phyloP scores from a whole-genome alignment of 495 filamentous ascomycete genomes.

The Tuber aestivum region DNA sequence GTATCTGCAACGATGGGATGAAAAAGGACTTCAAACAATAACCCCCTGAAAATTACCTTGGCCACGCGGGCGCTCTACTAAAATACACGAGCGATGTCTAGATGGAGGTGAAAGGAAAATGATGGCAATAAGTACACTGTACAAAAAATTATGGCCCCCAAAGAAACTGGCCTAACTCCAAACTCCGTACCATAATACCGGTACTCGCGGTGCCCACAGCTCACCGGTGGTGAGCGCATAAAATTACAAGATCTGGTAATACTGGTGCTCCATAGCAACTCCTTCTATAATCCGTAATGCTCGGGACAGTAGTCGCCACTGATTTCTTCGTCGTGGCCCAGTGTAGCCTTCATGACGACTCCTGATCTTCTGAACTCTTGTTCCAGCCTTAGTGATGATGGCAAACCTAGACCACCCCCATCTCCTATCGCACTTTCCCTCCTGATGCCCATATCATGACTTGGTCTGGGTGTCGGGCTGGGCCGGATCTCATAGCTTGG shows the following conservation, averaged over 20 bases:
- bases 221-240: neutral
- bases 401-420: conserved; percentile 10
- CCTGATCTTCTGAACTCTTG: conserved; percentile 19
- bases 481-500: neutral
- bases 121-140: neutral
- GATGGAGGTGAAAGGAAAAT: neutral
- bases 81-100: neutral
- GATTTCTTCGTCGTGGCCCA: conserved; percentile 13
- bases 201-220: neutral
- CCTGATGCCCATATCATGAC: neutral
- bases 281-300: neutral
- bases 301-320: conserved; percentile 6
- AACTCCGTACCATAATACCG: neutral
- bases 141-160: neutral
- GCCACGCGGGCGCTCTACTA: neutral
- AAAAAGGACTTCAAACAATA: neutral
- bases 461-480: neutral
- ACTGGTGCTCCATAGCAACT: neutral
- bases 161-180: neutral
- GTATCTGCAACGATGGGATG: neutral
- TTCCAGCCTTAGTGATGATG: conserved; percentile 14
- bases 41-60: neutral
- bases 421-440: conserved; percentile 3
- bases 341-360: conserved; percentile 21
- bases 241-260: neutral